phyloP scores from a whole-genome alignment of 2,329 filamentous ascomycete species.

The Botryotinia globosa region DNA sequence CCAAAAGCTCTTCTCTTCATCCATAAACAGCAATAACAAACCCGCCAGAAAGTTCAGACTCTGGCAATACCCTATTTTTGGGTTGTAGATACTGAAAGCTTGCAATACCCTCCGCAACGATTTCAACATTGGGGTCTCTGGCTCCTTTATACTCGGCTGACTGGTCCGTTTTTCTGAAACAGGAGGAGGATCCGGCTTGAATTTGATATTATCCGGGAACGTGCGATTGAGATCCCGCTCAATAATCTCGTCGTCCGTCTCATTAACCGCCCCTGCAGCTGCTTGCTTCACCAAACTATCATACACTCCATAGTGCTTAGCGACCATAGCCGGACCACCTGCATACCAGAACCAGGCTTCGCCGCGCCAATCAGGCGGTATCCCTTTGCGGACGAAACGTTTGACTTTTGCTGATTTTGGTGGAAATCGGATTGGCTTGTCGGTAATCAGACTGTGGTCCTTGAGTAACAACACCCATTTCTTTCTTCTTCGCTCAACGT shows the following conservation, averaged over 20 bases:
- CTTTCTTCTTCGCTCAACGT: constrained; percentile 68
- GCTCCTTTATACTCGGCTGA: constrained; percentile 23
- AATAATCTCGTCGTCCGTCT: constrained; percentile 82
- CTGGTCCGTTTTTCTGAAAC: constrained; percentile 38
- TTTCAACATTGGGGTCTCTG: constrained; percentile 74
- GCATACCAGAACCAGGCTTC: constrained; percentile 97
- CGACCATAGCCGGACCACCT: constrained; percentile 75
- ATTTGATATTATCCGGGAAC: constrained; percentile 89
- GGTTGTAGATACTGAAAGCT: constrained; percentile 88
- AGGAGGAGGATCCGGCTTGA: constrained; percentile 60
- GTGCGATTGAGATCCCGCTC: constrained; percentile 91
- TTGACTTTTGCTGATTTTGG: constrained; percentile 79
- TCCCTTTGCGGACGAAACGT: constrained; percentile 86
- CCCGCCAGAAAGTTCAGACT: constrained; percentile 94
- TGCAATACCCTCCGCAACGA: constrained; percentile 81
- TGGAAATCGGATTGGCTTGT: constrained; percentile 74
- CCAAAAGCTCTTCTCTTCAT: constrained; percentile 89
- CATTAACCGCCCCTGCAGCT: constrained; percentile 58
- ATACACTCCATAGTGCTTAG: constrained; percentile 75
- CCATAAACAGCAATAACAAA: constrained; percentile 82
- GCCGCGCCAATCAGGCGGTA: constrained; percentile 91
- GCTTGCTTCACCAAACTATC: constrained; percentile 61
- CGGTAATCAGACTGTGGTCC: constrained; percentile 70
- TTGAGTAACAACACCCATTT: constrained; percentile 82
- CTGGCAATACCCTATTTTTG: constrained; percentile 91